Evolutionary conservation across 108 stramenopile genomes (phyloP).

Genomic region (Skeletonema marinoi): DNA sequence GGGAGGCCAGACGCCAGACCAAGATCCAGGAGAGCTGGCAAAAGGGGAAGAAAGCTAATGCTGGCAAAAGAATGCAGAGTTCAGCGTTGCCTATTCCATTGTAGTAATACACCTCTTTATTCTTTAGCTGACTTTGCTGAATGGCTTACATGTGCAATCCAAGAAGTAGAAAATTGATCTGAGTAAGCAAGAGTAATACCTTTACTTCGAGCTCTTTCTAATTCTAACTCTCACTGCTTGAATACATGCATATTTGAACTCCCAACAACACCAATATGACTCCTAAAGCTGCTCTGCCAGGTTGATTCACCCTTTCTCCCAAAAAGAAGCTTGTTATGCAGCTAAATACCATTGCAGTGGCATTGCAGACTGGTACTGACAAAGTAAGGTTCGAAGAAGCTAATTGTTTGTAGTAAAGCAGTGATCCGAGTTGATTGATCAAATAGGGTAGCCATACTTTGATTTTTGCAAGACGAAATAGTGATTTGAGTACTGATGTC

Average conservation of each 20-base stretch:
- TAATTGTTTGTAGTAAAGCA: constrained; percentile 74
- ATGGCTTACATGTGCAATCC: too few relatives aligned
- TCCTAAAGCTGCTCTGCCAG: constrained; percentile 59
- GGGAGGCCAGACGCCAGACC: too few relatives aligned
- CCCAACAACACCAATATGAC: constrained; percentile 61
- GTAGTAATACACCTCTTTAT: too few relatives aligned
- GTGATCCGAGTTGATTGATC: constrained; percentile 80
- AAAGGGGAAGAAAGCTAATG: too few relatives aligned
- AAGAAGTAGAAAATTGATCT: too few relatives aligned
- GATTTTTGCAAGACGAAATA: constrained; percentile 49
- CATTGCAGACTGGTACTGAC: constrained; percentile 85
- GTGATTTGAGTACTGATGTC: constrained; percentile 27
- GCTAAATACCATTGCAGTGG: constrained; percentile 79
- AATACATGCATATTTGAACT: constrained; percentile 69
- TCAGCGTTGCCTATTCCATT: too few relatives aligned
- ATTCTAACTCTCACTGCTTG: constrained; percentile 27
- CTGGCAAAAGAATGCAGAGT: too few relatives aligned
- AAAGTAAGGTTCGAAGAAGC: constrained; percentile 71
- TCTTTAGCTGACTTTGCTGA: too few relatives aligned
- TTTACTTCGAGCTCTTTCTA: neutral
- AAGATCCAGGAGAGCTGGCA: too few relatives aligned
- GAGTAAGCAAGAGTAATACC: neutral
- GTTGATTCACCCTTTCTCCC: constrained; percentile 75
- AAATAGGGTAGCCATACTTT: constrained; percentile 77
- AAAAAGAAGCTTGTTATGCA: constrained; percentile 60